Evolutionary conservation across 345 rosid species (phyloP).

Genomic region (Xanthoceras sorbifolium): DNA sequence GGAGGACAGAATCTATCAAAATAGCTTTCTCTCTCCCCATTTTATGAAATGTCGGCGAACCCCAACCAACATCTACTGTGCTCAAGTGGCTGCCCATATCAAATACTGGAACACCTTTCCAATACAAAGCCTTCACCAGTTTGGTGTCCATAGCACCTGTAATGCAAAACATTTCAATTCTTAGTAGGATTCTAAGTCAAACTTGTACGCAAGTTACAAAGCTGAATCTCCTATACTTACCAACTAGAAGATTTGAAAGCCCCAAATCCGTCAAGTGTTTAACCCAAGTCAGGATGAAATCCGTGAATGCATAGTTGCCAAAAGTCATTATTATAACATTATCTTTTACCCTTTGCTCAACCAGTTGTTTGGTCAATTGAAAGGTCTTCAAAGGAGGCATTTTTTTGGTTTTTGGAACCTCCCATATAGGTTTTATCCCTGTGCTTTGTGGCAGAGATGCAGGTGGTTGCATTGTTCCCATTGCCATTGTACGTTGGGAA

Average conservation of each 20-base stretch:
- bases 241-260: slow-evolving; percentile 81
- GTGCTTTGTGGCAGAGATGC: slow-evolving; percentile 32
- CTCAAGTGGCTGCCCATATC: slow-evolving; percentile 99
- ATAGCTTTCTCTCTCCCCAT: slow-evolving; percentile 99
- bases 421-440: slow-evolving; percentile 62
- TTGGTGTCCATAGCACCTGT: slow-evolving; percentile 97
- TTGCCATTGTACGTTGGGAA: slow-evolving; percentile 38
- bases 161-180: slow-evolving; percentile 14
- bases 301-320: slow-evolving; percentile 96
- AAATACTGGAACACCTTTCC: slow-evolving; percentile 97
- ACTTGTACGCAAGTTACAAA: neutral
- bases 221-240: slow-evolving; percentile 43
- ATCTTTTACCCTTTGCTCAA: slow-evolving; percentile 66
- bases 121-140: slow-evolving; percentile 85
- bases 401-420: slow-evolving; percentile 56
- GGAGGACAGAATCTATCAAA: slow-evolving; percentile 81
- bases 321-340: slow-evolving; percentile 84
- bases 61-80: slow-evolving; percentile 97
- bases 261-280: slow-evolving; percentile 86
- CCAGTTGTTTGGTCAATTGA: slow-evolving; percentile 66
- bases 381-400: slow-evolving; percentile 83
- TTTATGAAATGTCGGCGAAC: slow-evolving; percentile 94
- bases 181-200: slow-evolving; percentile 1
- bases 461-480: slow-evolving; percentile 24
- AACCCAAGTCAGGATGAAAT: slow-evolving; percentile 96